Percentiles rank a stretch among this genome's conserved stretches.
phyloP scores from a whole-genome alignment of 768 basidiomycete genomes.

The Mrakia frigida region DNA sequence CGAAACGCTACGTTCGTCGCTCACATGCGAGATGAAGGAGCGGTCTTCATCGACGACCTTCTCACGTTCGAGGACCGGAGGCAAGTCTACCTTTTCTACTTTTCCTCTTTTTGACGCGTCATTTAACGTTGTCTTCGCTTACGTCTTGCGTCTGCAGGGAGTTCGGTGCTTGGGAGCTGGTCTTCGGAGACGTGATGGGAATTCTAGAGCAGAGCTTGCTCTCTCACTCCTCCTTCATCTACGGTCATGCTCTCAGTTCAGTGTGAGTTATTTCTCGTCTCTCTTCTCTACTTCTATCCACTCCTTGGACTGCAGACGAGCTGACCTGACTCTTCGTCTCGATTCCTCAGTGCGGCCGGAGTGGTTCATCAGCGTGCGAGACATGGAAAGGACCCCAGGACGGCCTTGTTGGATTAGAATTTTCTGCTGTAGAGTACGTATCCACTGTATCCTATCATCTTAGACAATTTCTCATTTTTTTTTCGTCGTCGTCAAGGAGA shows the following conservation, averaged over 20 bases:
- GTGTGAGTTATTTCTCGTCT: background rate
- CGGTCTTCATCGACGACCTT: conserved; percentile 38
- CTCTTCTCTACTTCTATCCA: background rate
- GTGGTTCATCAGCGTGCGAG: conserved; percentile 28
- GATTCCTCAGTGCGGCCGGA: background rate
- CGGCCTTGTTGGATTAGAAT: conserved; percentile 24
- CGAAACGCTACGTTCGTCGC: conserved; percentile 44
- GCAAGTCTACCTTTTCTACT: background rate
- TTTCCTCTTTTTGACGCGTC: background rate
- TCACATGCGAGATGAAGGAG: conserved; percentile 46
- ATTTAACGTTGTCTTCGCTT: background rate
- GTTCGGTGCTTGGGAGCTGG: background rate
- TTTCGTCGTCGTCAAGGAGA: too few relatives aligned
- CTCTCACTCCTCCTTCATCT: conserved; percentile 35
- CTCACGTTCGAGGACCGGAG: background rate
- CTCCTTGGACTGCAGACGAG: too few relatives aligned
- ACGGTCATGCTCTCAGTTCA: conserved; percentile 1
- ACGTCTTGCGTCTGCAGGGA: background rate
- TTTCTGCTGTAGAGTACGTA: background rate
- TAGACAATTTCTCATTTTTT: too few relatives aligned
- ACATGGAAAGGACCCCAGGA: conserved; percentile 29
- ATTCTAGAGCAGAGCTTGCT: conserved; percentile 50
- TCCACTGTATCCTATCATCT: background rate
- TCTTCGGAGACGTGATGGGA: conserved; percentile 48
- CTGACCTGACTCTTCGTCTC: background rate